These are phyloP conservation scores for Vaccinium macrocarpon DNA, from an alignment of 148 eudicot genomes.

Conservation along the genomic window DNA sequence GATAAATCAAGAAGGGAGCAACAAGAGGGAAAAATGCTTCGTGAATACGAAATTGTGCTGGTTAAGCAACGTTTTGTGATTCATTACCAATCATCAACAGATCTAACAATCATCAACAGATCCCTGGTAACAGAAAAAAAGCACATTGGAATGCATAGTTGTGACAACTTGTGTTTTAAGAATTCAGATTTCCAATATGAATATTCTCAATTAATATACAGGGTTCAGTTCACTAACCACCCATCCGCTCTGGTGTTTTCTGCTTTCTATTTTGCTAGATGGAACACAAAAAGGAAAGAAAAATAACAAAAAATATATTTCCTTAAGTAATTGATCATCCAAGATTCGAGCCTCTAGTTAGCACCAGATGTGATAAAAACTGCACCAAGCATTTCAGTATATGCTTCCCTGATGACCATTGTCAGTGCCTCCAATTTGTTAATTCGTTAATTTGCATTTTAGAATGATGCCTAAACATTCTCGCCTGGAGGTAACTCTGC, in stretches of 20 bases:
- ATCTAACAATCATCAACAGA: no score
- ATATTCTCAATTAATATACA: not conserved
- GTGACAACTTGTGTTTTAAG: no score
- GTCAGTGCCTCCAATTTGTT: slow-evolving; percentile 8
- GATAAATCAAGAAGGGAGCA: no score
- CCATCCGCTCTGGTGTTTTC: not conserved
- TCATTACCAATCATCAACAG: not conserved
- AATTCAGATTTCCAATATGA: not conserved
- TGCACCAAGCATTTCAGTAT: not conserved
- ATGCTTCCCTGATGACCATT: not conserved
- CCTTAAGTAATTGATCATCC: not conserved
- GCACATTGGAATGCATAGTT: no score
- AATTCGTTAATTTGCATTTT: not conserved
- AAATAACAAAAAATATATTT: not conserved
- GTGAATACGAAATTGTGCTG: no score
- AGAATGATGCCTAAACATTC: slow-evolving; percentile 29
- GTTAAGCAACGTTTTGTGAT: no score
- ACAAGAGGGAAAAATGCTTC: no score
- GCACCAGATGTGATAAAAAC: not conserved
- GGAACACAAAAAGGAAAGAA: not conserved
- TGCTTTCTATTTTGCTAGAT: not conserved
- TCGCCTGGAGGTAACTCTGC: slow-evolving; percentile 86
- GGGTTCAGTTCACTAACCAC: not conserved
- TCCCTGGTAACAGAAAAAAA: not conserved
- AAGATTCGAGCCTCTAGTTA: not conserved